phyloP scores from a whole-genome alignment of 352 stramenopile genomes.

The Globisporangium nagaii region DNA sequence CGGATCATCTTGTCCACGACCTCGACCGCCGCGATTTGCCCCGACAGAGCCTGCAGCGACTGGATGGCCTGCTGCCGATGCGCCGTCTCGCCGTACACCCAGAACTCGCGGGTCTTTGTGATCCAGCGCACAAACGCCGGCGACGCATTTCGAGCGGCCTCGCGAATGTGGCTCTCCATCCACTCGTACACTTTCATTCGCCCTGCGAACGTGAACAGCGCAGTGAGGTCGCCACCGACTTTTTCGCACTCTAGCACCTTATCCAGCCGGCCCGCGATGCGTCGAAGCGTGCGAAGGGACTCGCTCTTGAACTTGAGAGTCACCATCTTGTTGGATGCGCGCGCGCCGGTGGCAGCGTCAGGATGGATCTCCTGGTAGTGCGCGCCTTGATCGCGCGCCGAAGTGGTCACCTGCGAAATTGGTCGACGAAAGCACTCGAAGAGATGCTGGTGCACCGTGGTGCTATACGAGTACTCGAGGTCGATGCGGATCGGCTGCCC shows the following conservation, averaged over 20 bases:
- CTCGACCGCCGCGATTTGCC: conserved; percentile 10
- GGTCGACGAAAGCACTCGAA: conserved; percentile 9
- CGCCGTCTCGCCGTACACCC: conserved; percentile 13
- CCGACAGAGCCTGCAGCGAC: not conserved
- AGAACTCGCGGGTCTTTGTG: conserved; percentile 14
- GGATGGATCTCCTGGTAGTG: conserved; percentile 9
- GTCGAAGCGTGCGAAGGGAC: conserved; percentile 2
- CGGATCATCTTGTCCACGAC: conserved; percentile 8
- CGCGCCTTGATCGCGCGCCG: conserved; percentile 2
- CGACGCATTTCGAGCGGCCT: not conserved
- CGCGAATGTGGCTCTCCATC: too few relatives aligned
- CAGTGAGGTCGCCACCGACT: conserved; percentile 6
- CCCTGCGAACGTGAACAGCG: conserved; percentile 9
- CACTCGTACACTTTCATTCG: too few relatives aligned
- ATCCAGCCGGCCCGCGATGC: conserved; percentile 14
- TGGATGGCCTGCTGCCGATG: not conserved
- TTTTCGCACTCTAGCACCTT: conserved; percentile 8
- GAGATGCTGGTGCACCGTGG: conserved; percentile 12
- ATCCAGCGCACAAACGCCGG: conserved; percentile 17
- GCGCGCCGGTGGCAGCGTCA: not conserved
- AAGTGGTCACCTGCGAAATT: conserved; percentile 5
- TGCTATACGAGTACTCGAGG: conserved; percentile 19
- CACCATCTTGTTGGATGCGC: conserved; percentile 20
- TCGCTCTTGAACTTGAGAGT: conserved; percentile 18
- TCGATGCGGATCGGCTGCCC: conserved; percentile 20